Evolutionary conservation across 768 basidiomycete species (phyloP), one percentile per base, ranked within the genome.

Genomic region (Lactarius sanguifluus): DNA sequence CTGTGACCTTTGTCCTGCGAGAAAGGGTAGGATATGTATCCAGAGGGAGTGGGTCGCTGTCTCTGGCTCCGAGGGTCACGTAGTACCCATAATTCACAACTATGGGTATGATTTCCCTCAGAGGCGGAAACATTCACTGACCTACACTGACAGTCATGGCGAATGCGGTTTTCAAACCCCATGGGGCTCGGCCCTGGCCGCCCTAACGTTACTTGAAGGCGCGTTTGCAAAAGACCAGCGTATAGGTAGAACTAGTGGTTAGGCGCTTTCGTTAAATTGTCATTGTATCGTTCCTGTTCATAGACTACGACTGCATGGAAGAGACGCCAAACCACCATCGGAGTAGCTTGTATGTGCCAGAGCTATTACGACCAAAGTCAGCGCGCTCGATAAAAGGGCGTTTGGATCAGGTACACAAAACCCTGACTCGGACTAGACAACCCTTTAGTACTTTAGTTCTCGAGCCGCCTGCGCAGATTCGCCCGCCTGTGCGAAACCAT

Each of bases 401-500:
- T 10, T 76, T 75, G 8, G 13, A 5, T 30, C 15, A 20, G 28
- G 34, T 34, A n/a, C 1, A 9, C 7, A 10, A 34, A 2, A 15
- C 15, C 9, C 23, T 20, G 9, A 18, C 3, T 30, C 28, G 3
- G 28, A 30, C 47, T 25, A 43, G 20, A 32, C 67, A 57, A 41
- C 87, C 88, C 34, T 34, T 34, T 32, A 3, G 30, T 4, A 32
- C 79, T 87, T 72, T 38, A 89, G 80, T 73, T 88, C 94, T n/a
- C 94, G 86, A n/a, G 76, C 71, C 12, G 92, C 93, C 72, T 90
- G 77, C 0, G 78, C 70, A 0, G 87, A 86, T 75, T 96, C 94
- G 5, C 83, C 84, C 2, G 81, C 76, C 64, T 95, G 92, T 10
- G 92, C 92, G 70, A 94, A 96, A 3, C 94, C 93, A 68, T 94